Percentiles rank a stretch among this genome's conserved stretches.
These are phyloP conservation scores for Fonsecaea multimorphosa DNA, from an alignment of 2,329 filamentous ascomycete species.

Conservation along the genomic window DNA sequence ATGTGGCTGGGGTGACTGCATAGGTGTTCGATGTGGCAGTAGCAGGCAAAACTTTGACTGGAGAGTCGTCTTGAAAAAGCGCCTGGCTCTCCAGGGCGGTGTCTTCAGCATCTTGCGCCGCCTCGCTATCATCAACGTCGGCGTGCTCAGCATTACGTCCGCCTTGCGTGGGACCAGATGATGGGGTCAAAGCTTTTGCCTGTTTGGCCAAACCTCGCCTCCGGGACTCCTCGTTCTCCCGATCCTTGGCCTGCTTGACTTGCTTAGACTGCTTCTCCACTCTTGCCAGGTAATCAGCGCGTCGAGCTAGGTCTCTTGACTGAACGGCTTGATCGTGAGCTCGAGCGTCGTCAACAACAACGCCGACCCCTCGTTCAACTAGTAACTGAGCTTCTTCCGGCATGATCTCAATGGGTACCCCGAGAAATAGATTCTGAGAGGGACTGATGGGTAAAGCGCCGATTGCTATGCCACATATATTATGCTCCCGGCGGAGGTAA, in stretches of 20 bases:
- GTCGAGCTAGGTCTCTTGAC: constrained; percentile 63
- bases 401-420: constrained; percentile 85
- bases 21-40: constrained; percentile 17
- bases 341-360: constrained; percentile 78
- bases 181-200: constrained; percentile 45
- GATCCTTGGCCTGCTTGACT: constrained; percentile 54
- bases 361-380: constrained; percentile 76
- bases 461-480: constrained; percentile 83
- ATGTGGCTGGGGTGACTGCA: constrained; percentile 58
- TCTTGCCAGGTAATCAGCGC: constrained; percentile 65
- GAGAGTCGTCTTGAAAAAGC: constrained; percentile 9
- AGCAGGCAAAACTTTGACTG: constrained; percentile 9
- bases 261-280: constrained; percentile 62
- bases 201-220: constrained; percentile 59
- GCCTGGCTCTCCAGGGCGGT: constrained; percentile 4
- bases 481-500: constrained; percentile 76
- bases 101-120: constrained; percentile 24
- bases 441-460: constrained; percentile 90
- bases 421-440: constrained; percentile 92
- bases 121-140: constrained; percentile 21
- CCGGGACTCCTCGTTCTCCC: constrained; percentile 58
- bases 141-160: constrained; percentile 3
- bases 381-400: constrained; percentile 86
- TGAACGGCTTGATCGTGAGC: constrained; percentile 71
- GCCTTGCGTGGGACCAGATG: constrained; percentile 23